phyloP scores from a whole-genome alignment of 2,329 filamentous ascomycete genomes.

The Aureobasidium leucospermi region DNA sequence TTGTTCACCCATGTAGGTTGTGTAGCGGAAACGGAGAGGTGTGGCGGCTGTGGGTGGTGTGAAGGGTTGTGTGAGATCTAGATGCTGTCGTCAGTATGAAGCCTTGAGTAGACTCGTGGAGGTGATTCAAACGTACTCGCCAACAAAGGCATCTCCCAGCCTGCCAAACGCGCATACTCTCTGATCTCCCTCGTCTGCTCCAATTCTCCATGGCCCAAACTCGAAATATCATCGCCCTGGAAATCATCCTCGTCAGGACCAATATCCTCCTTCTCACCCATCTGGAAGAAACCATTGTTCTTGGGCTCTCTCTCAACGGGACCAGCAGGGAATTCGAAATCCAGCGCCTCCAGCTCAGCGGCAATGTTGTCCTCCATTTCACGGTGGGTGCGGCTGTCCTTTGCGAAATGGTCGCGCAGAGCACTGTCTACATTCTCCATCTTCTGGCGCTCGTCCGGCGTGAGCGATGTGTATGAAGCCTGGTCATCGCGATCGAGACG shows the following conservation, averaged over 20 bases:
- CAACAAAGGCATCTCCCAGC: constrained; percentile 93
- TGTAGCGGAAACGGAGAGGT: constrained; percentile 90
- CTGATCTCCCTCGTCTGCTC: constrained; percentile 82
- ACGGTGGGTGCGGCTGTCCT: constrained; percentile 14
- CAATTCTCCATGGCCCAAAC: constrained; percentile 75
- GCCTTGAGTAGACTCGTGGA: not conserved
- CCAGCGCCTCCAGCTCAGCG: constrained; percentile 13
- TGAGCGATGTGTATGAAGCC: constrained; percentile 15
- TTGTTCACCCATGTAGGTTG: constrained; percentile 86
- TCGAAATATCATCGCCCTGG: constrained; percentile 76
- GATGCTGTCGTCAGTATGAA: constrained; percentile 14
- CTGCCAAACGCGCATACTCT: constrained; percentile 77
- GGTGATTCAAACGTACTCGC: constrained; percentile 51
- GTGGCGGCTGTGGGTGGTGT: constrained; percentile 57
- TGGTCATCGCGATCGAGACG: constrained; percentile 16
- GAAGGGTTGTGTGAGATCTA: constrained; percentile 80
- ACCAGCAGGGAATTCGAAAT: constrained; percentile 10
- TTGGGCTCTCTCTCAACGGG: not conserved
- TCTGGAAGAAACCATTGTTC: constrained; percentile 18
- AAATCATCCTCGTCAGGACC: constrained; percentile 48
- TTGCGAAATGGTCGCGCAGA: constrained; percentile 13
- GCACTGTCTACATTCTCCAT: constrained; percentile 9
- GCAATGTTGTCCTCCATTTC: constrained; percentile 13
- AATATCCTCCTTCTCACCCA: constrained; percentile 23
- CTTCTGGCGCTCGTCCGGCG: constrained; percentile 15